Evolutionary conservation across 2,329 filamentous ascomycete species (phyloP).

Genomic region (Apiospora aurea): DNA sequence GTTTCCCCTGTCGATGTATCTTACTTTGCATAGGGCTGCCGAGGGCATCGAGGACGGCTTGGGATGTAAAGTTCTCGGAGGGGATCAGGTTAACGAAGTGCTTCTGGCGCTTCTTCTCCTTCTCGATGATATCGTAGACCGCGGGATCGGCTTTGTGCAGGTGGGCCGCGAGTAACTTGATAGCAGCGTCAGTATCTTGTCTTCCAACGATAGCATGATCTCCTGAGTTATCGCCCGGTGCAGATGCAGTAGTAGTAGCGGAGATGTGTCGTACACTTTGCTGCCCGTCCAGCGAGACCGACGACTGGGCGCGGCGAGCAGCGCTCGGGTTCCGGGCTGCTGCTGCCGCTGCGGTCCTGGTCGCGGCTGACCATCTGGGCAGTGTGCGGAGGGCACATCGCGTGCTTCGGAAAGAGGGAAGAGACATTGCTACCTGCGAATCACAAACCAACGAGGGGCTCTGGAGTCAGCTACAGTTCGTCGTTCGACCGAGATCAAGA

Average conservation of each 20-base stretch:
- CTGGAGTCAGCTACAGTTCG: conserved; percentile 20
- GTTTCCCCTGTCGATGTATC: conserved; percentile 35
- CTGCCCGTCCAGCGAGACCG: conserved; percentile 60
- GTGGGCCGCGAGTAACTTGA: conserved; percentile 78
- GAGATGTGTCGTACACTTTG: conserved; percentile 57
- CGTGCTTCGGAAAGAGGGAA: conserved; percentile 55
- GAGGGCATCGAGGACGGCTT: conserved; percentile 88
- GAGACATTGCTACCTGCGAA: conserved; percentile 51
- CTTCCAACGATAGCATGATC: conserved; percentile 24
- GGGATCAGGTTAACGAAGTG: conserved; percentile 98
- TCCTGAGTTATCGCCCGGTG: conserved; percentile 23
- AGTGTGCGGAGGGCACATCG: conserved; percentile 53
- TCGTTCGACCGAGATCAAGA: conserved; percentile 5
- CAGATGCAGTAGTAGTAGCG: conserved; percentile 7
- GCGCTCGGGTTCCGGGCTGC: conserved; percentile 26
- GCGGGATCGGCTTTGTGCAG: conserved; percentile 86
- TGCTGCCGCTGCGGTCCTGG: conserved; percentile 30
- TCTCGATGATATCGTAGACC: conserved; percentile 89
- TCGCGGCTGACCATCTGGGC: conserved; percentile 42
- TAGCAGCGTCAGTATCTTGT: conserved; percentile 27
- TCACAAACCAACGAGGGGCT: conserved; percentile 20
- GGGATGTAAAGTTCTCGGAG: conserved; percentile 94
- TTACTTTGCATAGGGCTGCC: conserved; percentile 95
- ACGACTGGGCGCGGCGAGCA: conserved; percentile 52
- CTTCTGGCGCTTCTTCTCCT: conserved; percentile 96